Base-by-base conservation (phyloP, 306 rosid species). In the Trifolium dubium region DNA sequence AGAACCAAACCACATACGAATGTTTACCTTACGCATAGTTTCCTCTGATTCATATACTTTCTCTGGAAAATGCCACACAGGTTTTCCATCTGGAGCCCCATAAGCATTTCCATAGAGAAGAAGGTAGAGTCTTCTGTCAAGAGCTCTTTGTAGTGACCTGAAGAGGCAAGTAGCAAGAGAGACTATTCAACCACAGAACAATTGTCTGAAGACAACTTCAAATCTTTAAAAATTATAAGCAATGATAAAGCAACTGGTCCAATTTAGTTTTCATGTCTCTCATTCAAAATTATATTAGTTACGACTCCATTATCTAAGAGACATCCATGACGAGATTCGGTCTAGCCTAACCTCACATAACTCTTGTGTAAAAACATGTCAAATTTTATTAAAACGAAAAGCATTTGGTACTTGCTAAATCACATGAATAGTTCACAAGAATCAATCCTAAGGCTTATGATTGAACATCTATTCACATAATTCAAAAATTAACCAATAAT, bases 61-160 rank as follows among this genome's bases (percentile, higher is more conserved):
- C 77, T 94, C 93, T 10, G 99, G 96, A 80, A 94, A 90, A 81
- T 94, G 92, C 97, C 96, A 94, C 77, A 82, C 83, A 8, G 91
- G 88, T 62, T 93, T 78, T 69, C 81, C 84, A 1, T 86, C 79
- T 67, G 87, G 83, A 69, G 82, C 84, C 44, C 92, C 93, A 76
- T 77, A 64, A 28, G 93, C 67, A 28, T 73, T 60, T 10, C 96
- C 92, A 50, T 55, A 77, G 58, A 90, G 75, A 77, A 94, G 87
- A 83, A 94, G 99, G 80, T 94, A 94, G 11, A 92, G 82, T 82
- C 96, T 88, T 81, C 87, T 83, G 82, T 94, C 98, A 60, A 91
- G 97, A 75, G 98, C 97, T 75, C 98, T 86, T 73, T 89, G 88
- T 76, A 93, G 81, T 73, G 99, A 94, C 90, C 99, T 92, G 67